These are phyloP conservation scores for Ceratobasidium sp. DNA, from an alignment of 1,284 basidiomycete genomes.

Conservation along the genomic window DNA sequence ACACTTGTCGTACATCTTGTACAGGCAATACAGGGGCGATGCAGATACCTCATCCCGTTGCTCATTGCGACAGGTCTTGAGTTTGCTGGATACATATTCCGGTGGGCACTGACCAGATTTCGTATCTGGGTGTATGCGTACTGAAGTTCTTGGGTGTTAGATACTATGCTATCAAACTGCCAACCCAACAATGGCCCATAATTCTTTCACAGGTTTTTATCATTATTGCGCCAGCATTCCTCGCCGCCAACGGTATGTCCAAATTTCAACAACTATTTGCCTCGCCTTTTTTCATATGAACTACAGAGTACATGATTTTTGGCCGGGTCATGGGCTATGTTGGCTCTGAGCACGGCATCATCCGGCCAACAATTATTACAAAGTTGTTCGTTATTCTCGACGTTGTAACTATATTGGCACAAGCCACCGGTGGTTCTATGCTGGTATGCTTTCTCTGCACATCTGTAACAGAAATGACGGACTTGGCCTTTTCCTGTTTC, in stretches of 20 bases:
- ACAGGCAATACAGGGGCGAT: constrained; percentile 9
- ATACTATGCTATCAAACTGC: constrained; percentile 24
- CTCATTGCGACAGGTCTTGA: constrained; percentile 21
- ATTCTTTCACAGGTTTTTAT: constrained; percentile 22
- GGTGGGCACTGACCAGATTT: not conserved
- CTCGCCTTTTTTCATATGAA: not conserved
- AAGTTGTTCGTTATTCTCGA: constrained; percentile 39
- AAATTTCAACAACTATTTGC: not conserved
- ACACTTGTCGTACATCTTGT: constrained; percentile 4
- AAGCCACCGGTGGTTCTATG: constrained; percentile 36
- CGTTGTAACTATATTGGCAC: constrained; percentile 32
- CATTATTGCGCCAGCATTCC: constrained; percentile 41
- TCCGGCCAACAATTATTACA: constrained; percentile 39
- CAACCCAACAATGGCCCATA: constrained; percentile 5
- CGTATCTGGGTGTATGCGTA: not conserved
- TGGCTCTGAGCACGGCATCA: constrained; percentile 32
- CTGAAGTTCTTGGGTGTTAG: not conserved
- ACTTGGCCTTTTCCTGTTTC: not conserved
- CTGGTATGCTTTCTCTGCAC: constrained; percentile 10
- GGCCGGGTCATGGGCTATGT: constrained; percentile 41
- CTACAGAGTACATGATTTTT: constrained; percentile 41
- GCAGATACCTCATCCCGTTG: constrained; percentile 31
- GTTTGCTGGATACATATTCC: constrained; percentile 16
- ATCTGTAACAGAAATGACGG: not conserved
- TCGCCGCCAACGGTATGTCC: constrained; percentile 37